Percentiles rank a stretch among this genome's conserved stretches.
Conservation (phyloP, 305 asterid genomes). For the Lippia alba region DNA sequence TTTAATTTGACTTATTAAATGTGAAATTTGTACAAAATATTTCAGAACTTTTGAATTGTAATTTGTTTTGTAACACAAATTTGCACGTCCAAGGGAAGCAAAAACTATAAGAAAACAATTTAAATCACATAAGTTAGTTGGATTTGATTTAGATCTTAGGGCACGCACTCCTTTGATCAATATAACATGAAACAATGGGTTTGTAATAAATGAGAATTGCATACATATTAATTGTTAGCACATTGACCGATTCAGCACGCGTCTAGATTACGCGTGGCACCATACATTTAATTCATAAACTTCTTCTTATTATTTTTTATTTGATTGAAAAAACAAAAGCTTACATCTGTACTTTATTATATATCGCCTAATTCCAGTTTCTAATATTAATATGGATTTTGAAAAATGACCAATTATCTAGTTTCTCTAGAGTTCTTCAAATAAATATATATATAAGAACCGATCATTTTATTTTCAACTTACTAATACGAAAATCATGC, state of each 20-base stretch:
- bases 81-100: neutral
- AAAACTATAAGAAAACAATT: neutral
- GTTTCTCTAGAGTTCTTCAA: too few relatives aligned
- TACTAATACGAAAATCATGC: too few relatives aligned
- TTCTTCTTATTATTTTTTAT: too few relatives aligned
- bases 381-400: too few relatives aligned
- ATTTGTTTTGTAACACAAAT: neutral
- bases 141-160: neutral
- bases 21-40: too few relatives aligned
- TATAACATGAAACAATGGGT: constrained; percentile 3
- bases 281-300: neutral
- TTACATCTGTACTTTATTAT: too few relatives aligned
- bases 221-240: neutral
- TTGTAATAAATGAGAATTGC: constrained; percentile 7
- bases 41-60: neutral
- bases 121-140: neutral
- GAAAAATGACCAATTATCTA: too few relatives aligned
- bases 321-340: neutral
- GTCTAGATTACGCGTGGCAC: constrained; percentile 17
- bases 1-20: too few relatives aligned
- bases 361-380: too few relatives aligned
- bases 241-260: constrained; percentile 23
- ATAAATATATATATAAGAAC: too few relatives aligned
- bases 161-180: neutral
- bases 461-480: too few relatives aligned